A percentile compares a stretch with the other conserved stretches of the same genome.
Conservation (phyloP, 2,329 filamentous ascomycete species). For the Kalaharituber pfeilii region DNA sequence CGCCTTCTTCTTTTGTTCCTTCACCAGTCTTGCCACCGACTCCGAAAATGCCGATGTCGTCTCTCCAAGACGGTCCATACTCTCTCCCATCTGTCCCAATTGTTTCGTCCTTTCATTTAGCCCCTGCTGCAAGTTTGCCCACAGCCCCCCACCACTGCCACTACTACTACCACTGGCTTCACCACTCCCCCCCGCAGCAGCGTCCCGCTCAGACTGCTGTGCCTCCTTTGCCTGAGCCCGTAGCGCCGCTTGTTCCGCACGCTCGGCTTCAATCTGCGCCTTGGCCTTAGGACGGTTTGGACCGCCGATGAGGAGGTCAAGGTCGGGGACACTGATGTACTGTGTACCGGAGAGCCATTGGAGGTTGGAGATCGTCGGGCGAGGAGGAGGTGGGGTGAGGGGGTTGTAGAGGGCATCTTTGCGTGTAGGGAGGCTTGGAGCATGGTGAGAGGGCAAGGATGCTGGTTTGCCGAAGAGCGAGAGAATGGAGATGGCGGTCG, state of each 20-base stretch:
- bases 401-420: conserved; percentile 68
- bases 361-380: conserved; percentile 84
- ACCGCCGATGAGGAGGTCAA: conserved; percentile 80
- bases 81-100: conserved; percentile 64
- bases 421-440: conserved; percentile 4
- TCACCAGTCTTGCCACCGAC: conserved; percentile 74
- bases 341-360: conserved; percentile 96
- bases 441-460: no score
- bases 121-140: conserved; percentile 68
- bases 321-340: conserved; percentile 67
- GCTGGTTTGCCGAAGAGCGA: background rate
- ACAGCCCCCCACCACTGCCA: conserved; percentile 37
- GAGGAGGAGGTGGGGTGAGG: conserved; percentile 51
- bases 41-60: conserved; percentile 70
- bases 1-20: conserved; percentile 71
- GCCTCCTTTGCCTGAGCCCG: conserved; percentile 27
- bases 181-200: conserved; percentile 27
- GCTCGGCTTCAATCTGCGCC: conserved; percentile 65
- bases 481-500: background rate
- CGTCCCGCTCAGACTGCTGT: conserved; percentile 18
- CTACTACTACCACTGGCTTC: conserved; percentile 19
- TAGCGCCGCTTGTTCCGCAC: conserved; percentile 50
- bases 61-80: conserved; percentile 64
- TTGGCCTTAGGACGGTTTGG: conserved; percentile 76
- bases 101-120: conserved; percentile 82